Evolutionary conservation across 2,329 filamentous ascomycete genomes (phyloP).

Genomic region (Pyricularia sp.): DNA sequence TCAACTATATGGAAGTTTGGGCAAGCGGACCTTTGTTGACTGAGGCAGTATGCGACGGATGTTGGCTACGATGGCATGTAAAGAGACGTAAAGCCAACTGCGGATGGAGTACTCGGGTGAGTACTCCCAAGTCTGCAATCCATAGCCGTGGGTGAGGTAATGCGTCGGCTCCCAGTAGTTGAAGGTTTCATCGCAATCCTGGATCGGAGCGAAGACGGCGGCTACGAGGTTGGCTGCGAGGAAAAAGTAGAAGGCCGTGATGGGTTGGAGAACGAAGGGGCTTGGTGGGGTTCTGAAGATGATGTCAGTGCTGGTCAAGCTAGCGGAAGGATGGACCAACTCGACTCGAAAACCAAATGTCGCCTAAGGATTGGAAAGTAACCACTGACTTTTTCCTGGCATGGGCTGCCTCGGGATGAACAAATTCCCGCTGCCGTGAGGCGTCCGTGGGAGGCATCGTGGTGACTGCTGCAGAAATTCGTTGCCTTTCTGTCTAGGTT

Average conservation of each 20-base stretch:
- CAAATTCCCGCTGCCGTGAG: constrained; percentile 24
- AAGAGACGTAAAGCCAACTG: constrained; percentile 81
- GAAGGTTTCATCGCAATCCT: constrained; percentile 97
- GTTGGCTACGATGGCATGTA: constrained; percentile 68
- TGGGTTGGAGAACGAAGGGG: constrained; percentile 58
- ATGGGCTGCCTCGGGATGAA: constrained; percentile 39
- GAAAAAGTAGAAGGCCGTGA: constrained; percentile 73
- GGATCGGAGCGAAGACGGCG: constrained; percentile 79
- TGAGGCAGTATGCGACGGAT: constrained; percentile 54
- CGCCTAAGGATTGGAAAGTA: background rate
- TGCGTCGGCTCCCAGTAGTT: constrained; percentile 99
- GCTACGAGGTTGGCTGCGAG: constrained; percentile 64
- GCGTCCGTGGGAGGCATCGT: constrained; percentile 30
- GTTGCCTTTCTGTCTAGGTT: background rate
- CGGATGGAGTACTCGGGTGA: constrained; percentile 90
- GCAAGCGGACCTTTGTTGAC: constrained; percentile 40
- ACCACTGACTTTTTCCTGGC: constrained; percentile 39
- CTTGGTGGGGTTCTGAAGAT: constrained; percentile 30
- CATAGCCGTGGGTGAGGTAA: constrained; percentile 86
- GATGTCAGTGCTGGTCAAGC: constrained; percentile 5
- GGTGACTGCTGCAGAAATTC: background rate
- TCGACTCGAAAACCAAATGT: background rate
- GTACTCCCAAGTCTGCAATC: constrained; percentile 97
- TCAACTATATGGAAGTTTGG: background rate
- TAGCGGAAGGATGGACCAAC: background rate